phyloP scores from a whole-genome alignment of 768 basidiomycete genomes.

The Lenzites betulinus region DNA sequence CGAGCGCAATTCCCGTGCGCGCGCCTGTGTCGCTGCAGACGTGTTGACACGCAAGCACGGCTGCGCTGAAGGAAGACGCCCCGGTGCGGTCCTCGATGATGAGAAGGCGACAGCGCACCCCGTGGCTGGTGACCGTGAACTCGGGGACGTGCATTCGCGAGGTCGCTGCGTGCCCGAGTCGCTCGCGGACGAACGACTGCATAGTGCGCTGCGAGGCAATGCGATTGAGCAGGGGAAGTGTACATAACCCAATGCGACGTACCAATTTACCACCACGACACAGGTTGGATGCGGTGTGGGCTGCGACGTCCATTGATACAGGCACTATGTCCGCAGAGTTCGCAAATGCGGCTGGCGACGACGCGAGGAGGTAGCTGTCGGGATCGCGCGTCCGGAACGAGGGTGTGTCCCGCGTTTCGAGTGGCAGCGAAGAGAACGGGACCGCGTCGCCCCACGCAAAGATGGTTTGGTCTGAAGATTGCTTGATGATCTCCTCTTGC shows the following conservation, averaged over 20 bases:
- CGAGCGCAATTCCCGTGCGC: background rate
- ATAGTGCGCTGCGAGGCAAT: background rate
- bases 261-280: background rate
- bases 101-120: conserved; percentile 8
- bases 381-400: conserved; percentile 5
- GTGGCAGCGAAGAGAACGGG: background rate
- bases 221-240: background rate
- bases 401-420: background rate
- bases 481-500: conserved; percentile 19
- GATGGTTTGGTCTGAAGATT: conserved; percentile 14
- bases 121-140: conserved; percentile 12
- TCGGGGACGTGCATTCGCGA: conserved; percentile 10
- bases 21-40: background rate
- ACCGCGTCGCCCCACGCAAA: conserved; percentile 16
- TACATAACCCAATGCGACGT: background rate
- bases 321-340: conserved; percentile 4
- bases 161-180: background rate
- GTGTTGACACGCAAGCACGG: conserved; percentile 11
- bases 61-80: conserved; percentile 1
- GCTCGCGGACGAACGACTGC: background rate
- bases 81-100: conserved; percentile 3
- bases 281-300: background rate
- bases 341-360: conserved; percentile 10
- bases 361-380: conserved; percentile 16
- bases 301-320: conserved; percentile 3